Conservation (phyloP, 345 rosid genomes). For the Corchorus olitorius region DNA sequence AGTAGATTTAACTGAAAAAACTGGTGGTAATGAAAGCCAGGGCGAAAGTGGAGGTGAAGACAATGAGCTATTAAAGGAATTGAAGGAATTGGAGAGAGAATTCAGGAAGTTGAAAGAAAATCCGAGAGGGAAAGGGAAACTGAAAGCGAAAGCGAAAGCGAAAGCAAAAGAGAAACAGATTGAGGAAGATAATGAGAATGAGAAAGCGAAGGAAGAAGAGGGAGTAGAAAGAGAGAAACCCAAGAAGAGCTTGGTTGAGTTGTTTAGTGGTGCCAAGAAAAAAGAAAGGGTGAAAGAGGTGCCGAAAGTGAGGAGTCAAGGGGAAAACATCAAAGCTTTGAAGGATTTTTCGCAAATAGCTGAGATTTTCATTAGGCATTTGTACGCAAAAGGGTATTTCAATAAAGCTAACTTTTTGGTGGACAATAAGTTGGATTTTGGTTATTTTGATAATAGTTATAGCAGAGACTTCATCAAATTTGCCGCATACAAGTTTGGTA, state of each 20-base stretch:
- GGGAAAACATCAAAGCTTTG: constrained; percentile 26
- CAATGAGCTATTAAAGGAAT: constrained; percentile 35
- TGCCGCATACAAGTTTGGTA: constrained; percentile 60
- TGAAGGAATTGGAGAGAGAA: constrained; percentile 48
- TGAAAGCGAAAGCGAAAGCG: constrained; percentile 36
- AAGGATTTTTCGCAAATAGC: constrained; percentile 60
- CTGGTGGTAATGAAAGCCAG: constrained; percentile 30
- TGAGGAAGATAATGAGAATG: too few relatives aligned
- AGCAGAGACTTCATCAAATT: constrained; percentile 58
- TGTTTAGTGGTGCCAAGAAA: constrained; percentile 24
- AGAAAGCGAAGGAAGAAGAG: neutral
- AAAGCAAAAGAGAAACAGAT: neutral
- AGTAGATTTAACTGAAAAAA: constrained; percentile 45
- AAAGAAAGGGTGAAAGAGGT: constrained; percentile 13
- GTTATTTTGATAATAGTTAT: constrained; percentile 56
- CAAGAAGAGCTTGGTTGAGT: constrained; percentile 24
- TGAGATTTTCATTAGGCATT: constrained; percentile 54
- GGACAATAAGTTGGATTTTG: constrained; percentile 41
- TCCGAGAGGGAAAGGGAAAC: constrained; percentile 20
- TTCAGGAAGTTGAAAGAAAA: constrained; percentile 37
- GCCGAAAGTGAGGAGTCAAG: constrained; percentile 1
- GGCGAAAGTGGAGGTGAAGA: constrained; percentile 20
- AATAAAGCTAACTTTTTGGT: constrained; percentile 61
- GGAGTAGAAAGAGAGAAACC: constrained; percentile 7
- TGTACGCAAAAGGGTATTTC: constrained; percentile 64